Evolutionary conservation across 2,329 filamentous ascomycete species (phyloP), one percentile per base, ranked within the genome.

Genomic region (Hymenotorrendiella dingleyae): DNA sequence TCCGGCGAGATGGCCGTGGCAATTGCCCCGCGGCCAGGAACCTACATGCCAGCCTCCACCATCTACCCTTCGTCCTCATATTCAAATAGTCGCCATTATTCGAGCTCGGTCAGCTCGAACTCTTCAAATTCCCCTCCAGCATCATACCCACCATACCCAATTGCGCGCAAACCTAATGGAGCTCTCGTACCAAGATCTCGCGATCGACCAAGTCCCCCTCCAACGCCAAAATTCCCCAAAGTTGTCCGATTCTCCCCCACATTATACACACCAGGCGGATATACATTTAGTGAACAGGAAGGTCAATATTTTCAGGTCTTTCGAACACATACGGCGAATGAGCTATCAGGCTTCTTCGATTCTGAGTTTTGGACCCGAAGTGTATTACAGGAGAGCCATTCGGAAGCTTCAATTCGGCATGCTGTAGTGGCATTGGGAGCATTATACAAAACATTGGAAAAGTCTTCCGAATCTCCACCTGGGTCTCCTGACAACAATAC

Each of bases 271-370:
- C 47, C 48, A 4, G 43, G 46, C 9, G 48, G 41, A 3, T 62
- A 78, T n/a, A 64, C 70, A 6, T 69, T 81, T 22, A 63, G 66
- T 40, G 62, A 68, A 4, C 64, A 67, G 36, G 78, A 84, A 47
- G 69, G 67, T 14, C 69, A 72, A 36, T 82, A 82, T 53, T 82
- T 82, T 54, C 71, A 78, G 43, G 63, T 82, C 10, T 83, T 84
- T 53, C 72, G 73, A 30, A 66, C 72, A 20, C 75, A 76, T 32
- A 82, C 81, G 0, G 76, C 79, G 1, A 73, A 65, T 35, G 78
- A 82, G 54, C 64, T 84, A 6, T 82, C 80, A 0, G 80, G 81
- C 10, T 84, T 80, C 57, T 84, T 84, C 47, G 76, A 83, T 55
- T 75, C 72, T 16, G 67, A 72, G 2, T 84, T 84, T 55, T 85